A percentile compares a stretch with the other conserved stretches of the same genome.
Conservation (phyloP, 108 stramenopile genomes). For the Thalassiosira profunda region DNA sequence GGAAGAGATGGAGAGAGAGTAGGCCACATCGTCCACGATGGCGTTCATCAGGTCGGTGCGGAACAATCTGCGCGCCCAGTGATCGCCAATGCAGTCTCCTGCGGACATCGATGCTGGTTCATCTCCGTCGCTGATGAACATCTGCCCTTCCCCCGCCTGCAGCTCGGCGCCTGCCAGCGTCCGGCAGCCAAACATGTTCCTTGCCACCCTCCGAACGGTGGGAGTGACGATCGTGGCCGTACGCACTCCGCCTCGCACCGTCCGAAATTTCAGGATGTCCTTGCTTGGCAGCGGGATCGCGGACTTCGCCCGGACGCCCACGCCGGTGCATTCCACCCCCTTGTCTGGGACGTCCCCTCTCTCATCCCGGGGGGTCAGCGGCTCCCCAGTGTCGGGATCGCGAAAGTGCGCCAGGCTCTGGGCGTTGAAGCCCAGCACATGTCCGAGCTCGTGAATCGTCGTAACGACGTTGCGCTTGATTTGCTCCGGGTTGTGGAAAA, state of each 20-base stretch:
- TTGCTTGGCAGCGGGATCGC: conserved; percentile 70
- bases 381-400: conserved; percentile 65
- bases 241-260: conserved; percentile 77
- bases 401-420: conserved; percentile 84
- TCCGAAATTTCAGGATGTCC: conserved; percentile 66
- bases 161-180: conserved; percentile 76
- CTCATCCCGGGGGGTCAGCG: conserved; percentile 64
- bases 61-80: conserved; percentile 83
- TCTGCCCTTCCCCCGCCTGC: conserved; percentile 57
- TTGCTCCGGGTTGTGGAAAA: conserved; percentile 53
- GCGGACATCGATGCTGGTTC: conserved; percentile 20
- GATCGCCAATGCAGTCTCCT: conserved; percentile 78
- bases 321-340: conserved; percentile 54
- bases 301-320: conserved; percentile 27
- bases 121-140: conserved; percentile 22
- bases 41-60: conserved; percentile 85
- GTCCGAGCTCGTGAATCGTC: conserved; percentile 84
- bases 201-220: conserved; percentile 70
- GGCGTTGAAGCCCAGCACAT: conserved; percentile 83
- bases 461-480: conserved; percentile 63
- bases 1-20: conserved; percentile 66
- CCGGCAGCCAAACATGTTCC: conserved; percentile 89
- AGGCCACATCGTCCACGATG: conserved; percentile 66
- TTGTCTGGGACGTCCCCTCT: conserved; percentile 64
- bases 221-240: conserved; percentile 83